A percentile compares a stretch with the other conserved stretches of the same genome.
phyloP scores from a whole-genome alignment of 177 flowering plant genomes.

The Vitis hybrid region DNA sequence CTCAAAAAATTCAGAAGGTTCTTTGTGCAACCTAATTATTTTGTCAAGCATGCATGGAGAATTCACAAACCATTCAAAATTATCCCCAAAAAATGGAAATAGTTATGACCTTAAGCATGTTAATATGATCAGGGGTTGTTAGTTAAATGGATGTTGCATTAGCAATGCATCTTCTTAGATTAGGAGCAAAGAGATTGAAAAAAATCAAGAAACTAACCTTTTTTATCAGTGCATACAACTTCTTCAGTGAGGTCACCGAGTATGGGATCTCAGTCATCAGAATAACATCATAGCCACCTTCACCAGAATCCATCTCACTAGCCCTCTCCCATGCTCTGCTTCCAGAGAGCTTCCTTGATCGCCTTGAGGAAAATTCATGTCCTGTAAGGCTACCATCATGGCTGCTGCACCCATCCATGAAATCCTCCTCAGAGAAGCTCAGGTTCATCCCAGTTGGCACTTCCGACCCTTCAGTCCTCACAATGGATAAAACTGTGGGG shows the following conservation, averaged over 20 bases:
- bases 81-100: background rate
- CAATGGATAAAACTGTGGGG: slow-evolving; percentile 66
- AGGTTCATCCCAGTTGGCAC: slow-evolving; percentile 49
- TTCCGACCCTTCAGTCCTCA: slow-evolving; percentile 55
- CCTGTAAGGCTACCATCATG: slow-evolving; percentile 81
- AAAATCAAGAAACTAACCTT: slow-evolving; percentile 49
- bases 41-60: background rate
- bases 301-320: slow-evolving; percentile 58
- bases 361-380: slow-evolving; percentile 62
- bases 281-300: slow-evolving; percentile 87
- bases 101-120: background rate
- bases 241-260: slow-evolving; percentile 66
- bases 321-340: slow-evolving; percentile 95
- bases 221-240: slow-evolving; percentile 69
- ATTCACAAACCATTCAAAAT: background rate
- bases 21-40: background rate
- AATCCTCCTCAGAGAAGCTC: slow-evolving; percentile 90
- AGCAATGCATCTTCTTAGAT: background rate
- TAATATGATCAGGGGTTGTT: no score
- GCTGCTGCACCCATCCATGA: slow-evolving; percentile 83
- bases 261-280: slow-evolving; percentile 80
- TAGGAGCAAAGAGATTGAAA: background rate
- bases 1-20: background rate
- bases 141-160: background rate
- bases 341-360: slow-evolving; percentile 87